Evolutionary conservation across 2,329 filamentous ascomycete species (phyloP).

Genomic region (Ceratocystis cubensis): DNA sequence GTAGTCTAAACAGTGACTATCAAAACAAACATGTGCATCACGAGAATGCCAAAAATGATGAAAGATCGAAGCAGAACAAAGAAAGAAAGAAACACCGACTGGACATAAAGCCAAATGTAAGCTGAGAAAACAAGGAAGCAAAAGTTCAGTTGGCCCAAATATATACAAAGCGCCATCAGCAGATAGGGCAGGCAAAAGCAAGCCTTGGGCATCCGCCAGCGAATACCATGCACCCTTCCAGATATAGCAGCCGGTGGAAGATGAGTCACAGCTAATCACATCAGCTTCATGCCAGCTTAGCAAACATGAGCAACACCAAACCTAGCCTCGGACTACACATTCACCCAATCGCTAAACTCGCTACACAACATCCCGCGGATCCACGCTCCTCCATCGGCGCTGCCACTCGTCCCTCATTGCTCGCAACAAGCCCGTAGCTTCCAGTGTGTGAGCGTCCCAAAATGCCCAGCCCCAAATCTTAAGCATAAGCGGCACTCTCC

Average conservation of each 20-base stretch:
- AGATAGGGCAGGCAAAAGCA: neutral
- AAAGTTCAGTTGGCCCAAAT: neutral
- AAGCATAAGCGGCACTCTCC: conserved; percentile 14
- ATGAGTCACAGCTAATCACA: too few species aligned
- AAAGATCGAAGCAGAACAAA: neutral
- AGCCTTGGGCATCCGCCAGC: neutral
- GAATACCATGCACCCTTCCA: neutral
- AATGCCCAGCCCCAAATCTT: conserved; percentile 21
- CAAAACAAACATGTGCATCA: neutral
- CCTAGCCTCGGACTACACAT: neutral
- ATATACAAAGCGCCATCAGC: neutral
- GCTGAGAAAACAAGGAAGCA: neutral
- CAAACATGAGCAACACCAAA: neutral
- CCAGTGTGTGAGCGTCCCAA: conserved; percentile 15
- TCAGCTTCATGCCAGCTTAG: neutral
- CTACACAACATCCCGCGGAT: conserved; percentile 15
- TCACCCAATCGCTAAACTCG: neutral
- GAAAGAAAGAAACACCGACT: neutral
- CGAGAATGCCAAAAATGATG: neutral
- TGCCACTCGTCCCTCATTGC: conserved; percentile 16
- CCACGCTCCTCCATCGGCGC: conserved; percentile 13
- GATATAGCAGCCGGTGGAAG: neutral
- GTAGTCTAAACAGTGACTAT: neutral
- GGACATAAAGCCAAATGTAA: neutral
- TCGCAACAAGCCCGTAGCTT: conserved; percentile 6